Evolutionary conservation across 352 stramenopile species (phyloP).

Genomic region (Phytophthora boehmeriae): DNA sequence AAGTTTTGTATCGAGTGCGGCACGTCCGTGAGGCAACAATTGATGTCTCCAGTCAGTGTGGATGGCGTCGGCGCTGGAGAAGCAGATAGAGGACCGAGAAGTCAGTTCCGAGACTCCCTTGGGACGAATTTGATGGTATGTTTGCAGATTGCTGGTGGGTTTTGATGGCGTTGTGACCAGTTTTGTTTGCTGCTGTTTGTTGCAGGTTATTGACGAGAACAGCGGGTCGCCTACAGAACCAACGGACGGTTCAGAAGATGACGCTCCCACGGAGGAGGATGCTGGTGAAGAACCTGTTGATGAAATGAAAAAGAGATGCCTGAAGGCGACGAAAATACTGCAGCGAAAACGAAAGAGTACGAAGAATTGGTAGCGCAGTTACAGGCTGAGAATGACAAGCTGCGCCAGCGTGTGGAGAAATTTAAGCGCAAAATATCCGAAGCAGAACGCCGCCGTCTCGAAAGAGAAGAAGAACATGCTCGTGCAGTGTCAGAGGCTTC

Average conservation of each 20-base stretch:
- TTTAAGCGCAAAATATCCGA: constrained; percentile 72
- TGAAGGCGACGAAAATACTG: constrained; percentile 32
- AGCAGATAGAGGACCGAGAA: constrained; percentile 38
- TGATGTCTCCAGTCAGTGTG: constrained; percentile 56
- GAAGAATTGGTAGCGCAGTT: constrained; percentile 55
- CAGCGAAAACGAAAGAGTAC: constrained; percentile 31
- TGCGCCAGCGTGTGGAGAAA: constrained; percentile 73
- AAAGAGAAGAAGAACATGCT: constrained; percentile 60
- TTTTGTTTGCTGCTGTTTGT: not conserved
- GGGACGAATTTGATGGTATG: constrained; percentile 54
- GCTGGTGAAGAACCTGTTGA: constrained; percentile 38
- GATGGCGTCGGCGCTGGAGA: constrained; percentile 29
- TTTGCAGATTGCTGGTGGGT: not conserved
- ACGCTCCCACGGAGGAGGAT: constrained; percentile 37
- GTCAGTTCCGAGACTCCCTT: constrained; percentile 50
- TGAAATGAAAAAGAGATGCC: constrained; percentile 32
- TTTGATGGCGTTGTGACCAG: not conserved
- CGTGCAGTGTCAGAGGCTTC: constrained; percentile 39
- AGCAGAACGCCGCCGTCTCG: constrained; percentile 55
- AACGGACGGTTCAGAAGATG: constrained; percentile 66
- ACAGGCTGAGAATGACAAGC: constrained; percentile 79
- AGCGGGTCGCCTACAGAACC: constrained; percentile 61
- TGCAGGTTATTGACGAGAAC: constrained; percentile 76
- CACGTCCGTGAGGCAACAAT: constrained; percentile 59
- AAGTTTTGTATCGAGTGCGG: constrained; percentile 91